A percentile compares a stretch with the other conserved stretches of the same genome.
These are phyloP conservation scores for Oropetium thomaeum DNA, from an alignment of 176 grass and related monocot genomes.

Conservation along the genomic window DNA sequence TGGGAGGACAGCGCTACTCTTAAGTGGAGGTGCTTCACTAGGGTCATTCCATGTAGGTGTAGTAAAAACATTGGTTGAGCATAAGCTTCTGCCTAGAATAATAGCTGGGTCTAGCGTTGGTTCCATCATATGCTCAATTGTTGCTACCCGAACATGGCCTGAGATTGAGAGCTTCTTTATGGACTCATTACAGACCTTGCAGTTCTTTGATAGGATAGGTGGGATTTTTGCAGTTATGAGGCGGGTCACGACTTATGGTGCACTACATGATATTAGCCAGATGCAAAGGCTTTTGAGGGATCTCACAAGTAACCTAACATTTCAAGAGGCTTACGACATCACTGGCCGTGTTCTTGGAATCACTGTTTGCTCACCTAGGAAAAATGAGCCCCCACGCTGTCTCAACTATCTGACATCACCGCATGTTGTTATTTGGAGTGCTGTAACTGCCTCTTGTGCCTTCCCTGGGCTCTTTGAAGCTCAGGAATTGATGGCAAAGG, in stretches of 20 bases:
- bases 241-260: constrained; percentile 79
- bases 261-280: constrained; percentile 91
- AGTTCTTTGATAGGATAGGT: constrained; percentile 88
- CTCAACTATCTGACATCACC: constrained; percentile 94
- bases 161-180: constrained; percentile 91
- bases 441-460: constrained; percentile 92
- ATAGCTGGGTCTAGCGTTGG: constrained; percentile 95
- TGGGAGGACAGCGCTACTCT: constrained; percentile 86
- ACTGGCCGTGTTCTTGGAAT: constrained; percentile 89
- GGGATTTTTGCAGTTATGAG: constrained; percentile 74
- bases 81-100: constrained; percentile 86
- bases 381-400: constrained; percentile 90
- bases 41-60: constrained; percentile 94
- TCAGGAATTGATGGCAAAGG: constrained; percentile 95
- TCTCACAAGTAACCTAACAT: constrained; percentile 97
- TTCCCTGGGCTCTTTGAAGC: constrained; percentile 95
- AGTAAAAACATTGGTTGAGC: constrained; percentile 87
- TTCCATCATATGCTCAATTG: constrained; percentile 86
- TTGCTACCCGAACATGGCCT: constrained; percentile 82
- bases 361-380: constrained; percentile 92
- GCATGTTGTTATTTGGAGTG: constrained; percentile 98
- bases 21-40: constrained; percentile 92
- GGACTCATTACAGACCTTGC: constrained; percentile 72
- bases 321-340: constrained; percentile 99
- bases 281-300: constrained; percentile 83